Evolutionary conservation across 2,329 filamentous ascomycete genomes (phyloP).

Genomic region (Leptodontidium sp.): DNA sequence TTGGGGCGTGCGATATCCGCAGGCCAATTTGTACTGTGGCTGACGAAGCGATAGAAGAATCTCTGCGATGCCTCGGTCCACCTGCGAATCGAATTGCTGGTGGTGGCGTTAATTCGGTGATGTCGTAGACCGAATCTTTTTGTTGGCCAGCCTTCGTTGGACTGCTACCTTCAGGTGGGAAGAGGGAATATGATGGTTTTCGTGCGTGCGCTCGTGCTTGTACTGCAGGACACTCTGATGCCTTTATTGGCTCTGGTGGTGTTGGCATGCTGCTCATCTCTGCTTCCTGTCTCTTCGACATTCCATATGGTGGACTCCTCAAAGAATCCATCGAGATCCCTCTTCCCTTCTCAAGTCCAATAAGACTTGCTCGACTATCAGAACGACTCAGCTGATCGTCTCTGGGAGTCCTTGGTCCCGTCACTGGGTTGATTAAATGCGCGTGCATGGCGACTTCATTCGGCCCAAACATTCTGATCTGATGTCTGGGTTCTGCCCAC

Average conservation of each 20-base stretch:
- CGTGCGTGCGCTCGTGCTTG: conserved; percentile 32
- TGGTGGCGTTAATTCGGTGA: conserved; percentile 41
- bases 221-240: conserved; percentile 3
- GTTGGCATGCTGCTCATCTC: conserved; percentile 24
- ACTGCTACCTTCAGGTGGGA: conserved; percentile 37
- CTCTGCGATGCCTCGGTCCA: conserved; percentile 51
- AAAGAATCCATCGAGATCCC: conserved; percentile 39
- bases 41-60: conserved; percentile 69
- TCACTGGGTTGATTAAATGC: conserved; percentile 43
- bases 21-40: conserved; percentile 77
- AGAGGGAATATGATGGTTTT: conserved; percentile 45
- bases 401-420: conserved; percentile 32
- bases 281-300: conserved; percentile 31
- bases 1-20: conserved; percentile 63
- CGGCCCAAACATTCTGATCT: conserved; percentile 56
- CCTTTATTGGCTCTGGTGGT: conserved; percentile 1
- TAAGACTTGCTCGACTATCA: conserved; percentile 38
- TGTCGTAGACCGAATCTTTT: conserved; percentile 44
- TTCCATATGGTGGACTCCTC: conserved; percentile 26
- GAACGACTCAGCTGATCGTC: conserved; percentile 28
- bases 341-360: conserved; percentile 39
- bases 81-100: conserved; percentile 35
- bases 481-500: conserved; percentile 58
- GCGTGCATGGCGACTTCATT: conserved; percentile 46
- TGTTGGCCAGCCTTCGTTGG: conserved; percentile 27